Conservation (phyloP, 352 stramenopile genomes). For the Globisporangium lucens region DNA sequence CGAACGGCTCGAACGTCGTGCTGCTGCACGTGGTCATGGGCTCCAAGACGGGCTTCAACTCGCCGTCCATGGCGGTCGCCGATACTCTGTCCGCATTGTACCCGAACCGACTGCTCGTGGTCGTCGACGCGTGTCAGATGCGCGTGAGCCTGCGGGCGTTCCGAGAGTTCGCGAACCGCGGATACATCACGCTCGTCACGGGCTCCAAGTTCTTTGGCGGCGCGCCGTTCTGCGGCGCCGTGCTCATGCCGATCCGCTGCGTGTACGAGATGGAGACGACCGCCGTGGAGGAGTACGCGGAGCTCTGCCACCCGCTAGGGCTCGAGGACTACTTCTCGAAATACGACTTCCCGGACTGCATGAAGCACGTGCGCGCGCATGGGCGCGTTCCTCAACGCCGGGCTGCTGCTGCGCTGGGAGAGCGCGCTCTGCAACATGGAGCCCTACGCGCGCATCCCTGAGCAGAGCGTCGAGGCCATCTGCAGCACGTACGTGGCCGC, state of each 20-base stretch:
- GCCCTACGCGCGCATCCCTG: constrained; percentile 60
- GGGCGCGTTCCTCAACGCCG: constrained; percentile 69
- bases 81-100: constrained; percentile 52
- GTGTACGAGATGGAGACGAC: constrained; percentile 79
- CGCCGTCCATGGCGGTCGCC: constrained; percentile 64
- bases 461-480: constrained; percentile 40
- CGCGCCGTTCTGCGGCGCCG: constrained; percentile 81
- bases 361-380: constrained; percentile 62
- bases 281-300: constrained; percentile 46
- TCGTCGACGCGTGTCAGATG: constrained; percentile 88
- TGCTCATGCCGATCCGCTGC: constrained; percentile 75
- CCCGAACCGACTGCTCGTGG: constrained; percentile 70
- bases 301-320: constrained; percentile 64
- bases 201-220: constrained; percentile 89
- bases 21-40: constrained; percentile 85
- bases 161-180: constrained; percentile 53
- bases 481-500: constrained; percentile 53
- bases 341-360: constrained; percentile 67
- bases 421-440: constrained; percentile 81
- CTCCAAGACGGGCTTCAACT: constrained; percentile 83
- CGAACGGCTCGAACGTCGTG: constrained; percentile 53
- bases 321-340: constrained; percentile 83
- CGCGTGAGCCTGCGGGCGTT: constrained; percentile 61
- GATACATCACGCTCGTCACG: constrained; percentile 78
- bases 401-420: constrained; percentile 77